Percentiles rank a stretch among this genome's conserved stretches.
Conservation (phyloP, 352 stramenopile genomes). For the Halophytophthora polymorphica region DNA sequence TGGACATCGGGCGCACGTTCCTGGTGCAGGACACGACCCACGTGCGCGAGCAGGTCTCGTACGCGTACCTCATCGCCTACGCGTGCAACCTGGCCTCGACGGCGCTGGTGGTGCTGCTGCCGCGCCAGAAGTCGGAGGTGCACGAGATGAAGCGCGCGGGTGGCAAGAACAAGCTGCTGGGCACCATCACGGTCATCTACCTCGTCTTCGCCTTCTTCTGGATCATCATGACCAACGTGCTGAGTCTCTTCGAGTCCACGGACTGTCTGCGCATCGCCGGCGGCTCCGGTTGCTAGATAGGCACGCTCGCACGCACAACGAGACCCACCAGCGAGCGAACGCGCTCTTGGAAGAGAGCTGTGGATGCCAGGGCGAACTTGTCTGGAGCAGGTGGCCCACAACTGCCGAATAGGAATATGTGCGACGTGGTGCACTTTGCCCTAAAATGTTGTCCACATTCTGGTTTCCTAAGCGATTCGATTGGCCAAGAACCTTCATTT, state of each 20-base stretch:
- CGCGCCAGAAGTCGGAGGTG: slow-evolving; percentile 48
- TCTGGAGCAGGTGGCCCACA: no score
- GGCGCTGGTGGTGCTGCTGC: slow-evolving; percentile 43
- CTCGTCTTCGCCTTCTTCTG: slow-evolving; percentile 47
- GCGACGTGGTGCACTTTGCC: no score
- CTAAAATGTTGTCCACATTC: no score
- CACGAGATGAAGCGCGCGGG: slow-evolving; percentile 40
- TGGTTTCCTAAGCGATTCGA: no score
- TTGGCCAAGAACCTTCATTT: no score
- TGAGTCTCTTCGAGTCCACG: slow-evolving; percentile 53
- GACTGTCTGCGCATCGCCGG: slow-evolving; percentile 48
- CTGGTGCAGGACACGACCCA: slow-evolving; percentile 37
- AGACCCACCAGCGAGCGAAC: no score
- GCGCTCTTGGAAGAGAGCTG: no score
- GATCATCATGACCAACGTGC: slow-evolving; percentile 61
- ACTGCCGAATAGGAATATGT: no score
- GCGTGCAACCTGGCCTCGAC: slow-evolving; percentile 44
- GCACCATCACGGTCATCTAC: slow-evolving; percentile 31
- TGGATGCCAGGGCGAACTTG: no score
- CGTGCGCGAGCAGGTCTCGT: slow-evolving; percentile 45
- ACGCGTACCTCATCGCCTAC: slow-evolving; percentile 60
- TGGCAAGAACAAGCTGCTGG: slow-evolving; percentile 39
- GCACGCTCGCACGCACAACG: no score
- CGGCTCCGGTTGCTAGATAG: slow-evolving; percentile 38
- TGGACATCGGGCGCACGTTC: slow-evolving; percentile 49